Conservation (phyloP, 2,329 filamentous ascomycete species). For the Epichloe bromicola region DNA sequence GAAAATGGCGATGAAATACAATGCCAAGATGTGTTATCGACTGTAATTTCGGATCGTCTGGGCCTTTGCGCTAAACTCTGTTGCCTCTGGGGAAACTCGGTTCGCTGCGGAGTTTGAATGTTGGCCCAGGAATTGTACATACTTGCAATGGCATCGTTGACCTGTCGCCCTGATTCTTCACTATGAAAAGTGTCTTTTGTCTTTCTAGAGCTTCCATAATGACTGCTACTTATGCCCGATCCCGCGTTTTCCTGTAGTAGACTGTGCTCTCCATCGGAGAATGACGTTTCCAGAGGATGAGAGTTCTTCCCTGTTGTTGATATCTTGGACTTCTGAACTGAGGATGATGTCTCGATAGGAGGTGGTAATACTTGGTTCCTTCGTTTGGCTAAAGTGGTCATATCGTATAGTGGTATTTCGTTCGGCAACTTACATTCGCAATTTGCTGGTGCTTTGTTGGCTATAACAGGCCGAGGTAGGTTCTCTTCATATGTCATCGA, state of each 20-base stretch:
- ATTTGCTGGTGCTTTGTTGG: neutral
- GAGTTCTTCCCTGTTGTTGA: neutral
- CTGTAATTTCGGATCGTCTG: slow-evolving; percentile 18
- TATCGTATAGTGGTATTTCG: neutral
- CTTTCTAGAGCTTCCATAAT: neutral
- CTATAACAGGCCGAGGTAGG: neutral
- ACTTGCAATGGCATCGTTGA: slow-evolving; percentile 10
- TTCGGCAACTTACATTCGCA: neutral
- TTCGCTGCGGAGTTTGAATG: slow-evolving; percentile 9
- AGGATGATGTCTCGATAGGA: slow-evolving; percentile 1
- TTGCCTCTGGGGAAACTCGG: slow-evolving; percentile 8
- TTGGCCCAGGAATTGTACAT: slow-evolving; percentile 12
- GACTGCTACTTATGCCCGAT: neutral
- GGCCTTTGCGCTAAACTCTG: slow-evolving; percentile 11
- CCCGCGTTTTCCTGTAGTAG: neutral
- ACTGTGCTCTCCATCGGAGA: neutral
- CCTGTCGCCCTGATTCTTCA: neutral
- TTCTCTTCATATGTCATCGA: neutral
- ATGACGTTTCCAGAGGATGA: neutral
- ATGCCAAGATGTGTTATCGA: slow-evolving; percentile 8
- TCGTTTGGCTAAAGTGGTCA: slow-evolving; percentile 1
- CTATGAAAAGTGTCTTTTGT: neutral
- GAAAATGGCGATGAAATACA: neutral
- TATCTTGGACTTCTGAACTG: slow-evolving; percentile 6
- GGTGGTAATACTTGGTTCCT: slow-evolving; percentile 1